Conservation (phyloP, 768 basidiomycete genomes). For the Boletus edulis region DNA sequence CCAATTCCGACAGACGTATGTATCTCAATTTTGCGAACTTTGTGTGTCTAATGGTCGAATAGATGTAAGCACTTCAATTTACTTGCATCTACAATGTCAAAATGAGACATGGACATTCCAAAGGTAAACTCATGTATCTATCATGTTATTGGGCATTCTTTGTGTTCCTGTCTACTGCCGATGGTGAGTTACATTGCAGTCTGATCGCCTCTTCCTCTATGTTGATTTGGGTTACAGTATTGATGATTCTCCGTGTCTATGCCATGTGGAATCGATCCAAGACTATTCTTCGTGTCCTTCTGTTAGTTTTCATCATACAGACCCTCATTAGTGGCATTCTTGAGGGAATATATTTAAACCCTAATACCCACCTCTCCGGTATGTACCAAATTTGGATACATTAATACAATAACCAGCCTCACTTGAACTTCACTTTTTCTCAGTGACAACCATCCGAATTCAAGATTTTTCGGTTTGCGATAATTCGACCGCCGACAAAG, state of each 20-base stretch:
- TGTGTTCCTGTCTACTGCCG: not conserved
- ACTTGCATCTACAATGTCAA: too few relatives aligned
- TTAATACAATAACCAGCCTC: not conserved
- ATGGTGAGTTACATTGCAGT: not conserved
- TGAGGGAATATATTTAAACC: not conserved
- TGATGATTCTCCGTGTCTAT: slow-evolving; percentile 4
- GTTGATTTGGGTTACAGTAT: not conserved
- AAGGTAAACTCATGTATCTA: not conserved
- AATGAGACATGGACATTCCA: not conserved
- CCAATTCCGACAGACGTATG: too few relatives aligned
- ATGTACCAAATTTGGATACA: not conserved
- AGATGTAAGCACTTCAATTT: not conserved
- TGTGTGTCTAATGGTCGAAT: not conserved
- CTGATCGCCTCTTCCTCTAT: not conserved
- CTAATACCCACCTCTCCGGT: not conserved
- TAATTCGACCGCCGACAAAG: too few relatives aligned
- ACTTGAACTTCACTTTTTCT: not conserved
- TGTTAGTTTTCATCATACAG: not conserved
- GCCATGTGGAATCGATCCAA: not conserved
- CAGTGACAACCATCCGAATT: not conserved
- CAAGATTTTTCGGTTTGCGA: not conserved
- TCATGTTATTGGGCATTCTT: not conserved
- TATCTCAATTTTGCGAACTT: not conserved
- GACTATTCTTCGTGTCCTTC: not conserved
- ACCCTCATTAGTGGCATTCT: not conserved